A percentile compares a stretch with the other conserved stretches of the same genome.
These are phyloP conservation scores for Trypanosomatidae sp. DNA, from an alignment of 208 protist species.

Conservation along the genomic window DNA sequence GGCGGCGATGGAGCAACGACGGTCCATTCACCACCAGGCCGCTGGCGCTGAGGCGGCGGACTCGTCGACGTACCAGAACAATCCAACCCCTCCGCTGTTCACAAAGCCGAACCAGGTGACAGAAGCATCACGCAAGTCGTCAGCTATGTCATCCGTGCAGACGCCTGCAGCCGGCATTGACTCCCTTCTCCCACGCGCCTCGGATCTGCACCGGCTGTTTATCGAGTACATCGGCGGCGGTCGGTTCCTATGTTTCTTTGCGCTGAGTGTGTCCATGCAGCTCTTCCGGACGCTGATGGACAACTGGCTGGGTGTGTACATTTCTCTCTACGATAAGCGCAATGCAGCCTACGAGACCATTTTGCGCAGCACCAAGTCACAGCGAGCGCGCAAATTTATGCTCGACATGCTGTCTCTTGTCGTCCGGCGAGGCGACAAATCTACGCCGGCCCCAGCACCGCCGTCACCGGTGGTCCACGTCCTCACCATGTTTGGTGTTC, in stretches of 20 bases:
- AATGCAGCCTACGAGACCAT: constrained; percentile 39
- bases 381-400: constrained; percentile 34
- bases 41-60: not conserved
- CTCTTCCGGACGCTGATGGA: constrained; percentile 61
- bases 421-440: constrained; percentile 26
- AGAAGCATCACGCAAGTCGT: not conserved
- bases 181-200: constrained; percentile 34
- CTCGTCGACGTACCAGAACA: not conserved
- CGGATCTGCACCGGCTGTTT: constrained; percentile 48
- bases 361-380: constrained; percentile 36
- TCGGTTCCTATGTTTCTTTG: constrained; percentile 32
- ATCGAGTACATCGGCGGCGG: constrained; percentile 40
- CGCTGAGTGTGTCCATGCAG: constrained; percentile 47
- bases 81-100: not conserved
- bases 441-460: constrained; percentile 15
- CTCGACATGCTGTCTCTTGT: constrained; percentile 29
- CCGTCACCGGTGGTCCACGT: constrained; percentile 18
- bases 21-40: constrained; percentile 9
- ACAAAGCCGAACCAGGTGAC: not conserved
- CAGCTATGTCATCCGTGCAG: constrained; percentile 5
- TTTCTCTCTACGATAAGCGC: constrained; percentile 48
- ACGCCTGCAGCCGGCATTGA: constrained; percentile 9
- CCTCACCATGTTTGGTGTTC: constrained; percentile 15
- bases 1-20: constrained; percentile 23
- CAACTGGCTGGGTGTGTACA: constrained; percentile 80